phyloP scores from a whole-genome alignment of 306 rosid species.

The Mimosa pudica region DNA sequence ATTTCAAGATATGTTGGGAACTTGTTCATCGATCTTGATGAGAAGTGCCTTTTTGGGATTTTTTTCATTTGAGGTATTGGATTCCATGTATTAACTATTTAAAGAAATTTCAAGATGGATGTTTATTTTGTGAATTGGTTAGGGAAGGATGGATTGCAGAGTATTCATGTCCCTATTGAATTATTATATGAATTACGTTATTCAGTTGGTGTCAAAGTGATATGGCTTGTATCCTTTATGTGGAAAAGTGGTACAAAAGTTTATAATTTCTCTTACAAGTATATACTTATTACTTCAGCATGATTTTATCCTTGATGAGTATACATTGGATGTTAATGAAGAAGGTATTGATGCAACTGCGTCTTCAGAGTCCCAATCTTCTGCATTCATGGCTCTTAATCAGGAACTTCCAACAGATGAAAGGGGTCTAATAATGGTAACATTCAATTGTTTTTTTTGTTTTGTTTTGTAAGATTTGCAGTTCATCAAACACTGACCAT shows the following conservation, averaged over 20 bases:
- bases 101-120: conserved; percentile 21
- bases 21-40: conserved; percentile 16
- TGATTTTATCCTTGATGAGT: conserved; percentile 43
- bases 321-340: conserved; percentile 49
- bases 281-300: conserved; percentile 34
- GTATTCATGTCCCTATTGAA: conserved; percentile 32
- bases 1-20: not conserved
- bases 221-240: conserved; percentile 22
- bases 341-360: conserved; percentile 47
- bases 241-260: not conserved
- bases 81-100: conserved; percentile 12
- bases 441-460: conserved; percentile 21
- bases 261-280: conserved; percentile 28
- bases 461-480: conserved; percentile 24
- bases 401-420: conserved; percentile 60
- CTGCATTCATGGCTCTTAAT: conserved; percentile 49
- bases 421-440: conserved; percentile 82
- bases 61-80: conserved; percentile 15
- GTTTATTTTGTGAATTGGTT: conserved; percentile 23
- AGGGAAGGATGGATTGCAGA: conserved; percentile 5
- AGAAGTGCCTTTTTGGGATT: conserved; percentile 14
- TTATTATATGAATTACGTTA: conserved; percentile 13
- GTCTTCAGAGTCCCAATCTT: conserved; percentile 54
- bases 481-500: conserved; percentile 20
- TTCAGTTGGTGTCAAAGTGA: conserved; percentile 23